Evolutionary conservation across 805 yeast species (phyloP).

Genomic region (Cyberlindnera nakhonratchasimensis): DNA sequence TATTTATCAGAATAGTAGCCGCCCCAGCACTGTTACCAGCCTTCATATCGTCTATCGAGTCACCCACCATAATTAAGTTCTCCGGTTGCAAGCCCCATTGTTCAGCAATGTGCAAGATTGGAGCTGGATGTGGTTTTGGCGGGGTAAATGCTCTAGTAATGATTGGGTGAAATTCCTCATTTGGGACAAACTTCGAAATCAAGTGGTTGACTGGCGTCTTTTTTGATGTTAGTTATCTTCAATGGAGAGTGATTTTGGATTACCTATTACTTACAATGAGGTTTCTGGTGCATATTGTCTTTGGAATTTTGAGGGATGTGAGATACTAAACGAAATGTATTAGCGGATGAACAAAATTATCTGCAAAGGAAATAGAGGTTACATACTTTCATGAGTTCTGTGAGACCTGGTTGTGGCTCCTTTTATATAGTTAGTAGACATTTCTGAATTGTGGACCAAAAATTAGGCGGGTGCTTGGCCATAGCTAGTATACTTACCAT

Average conservation of each 20-base stretch:
- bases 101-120: conserved; percentile 52
- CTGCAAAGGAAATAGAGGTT: neutral
- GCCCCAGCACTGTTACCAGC: conserved; percentile 66
- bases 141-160: conserved; percentile 64
- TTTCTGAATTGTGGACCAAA: neutral
- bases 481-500: conserved; percentile 34
- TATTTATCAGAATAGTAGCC: conserved; percentile 49
- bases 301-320: conserved; percentile 32
- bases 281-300: conserved; percentile 65
- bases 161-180: conserved; percentile 44
- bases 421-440: neutral
- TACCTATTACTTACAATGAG: conserved; percentile 23
- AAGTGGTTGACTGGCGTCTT: conserved; percentile 50
- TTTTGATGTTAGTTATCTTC: neutral
- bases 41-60: conserved; percentile 64
- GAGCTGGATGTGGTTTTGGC: conserved; percentile 66
- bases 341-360: neutral
- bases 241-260: neutral
- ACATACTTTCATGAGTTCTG: conserved; percentile 16
- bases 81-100: conserved; percentile 45
- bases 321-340: conserved; percentile 13
- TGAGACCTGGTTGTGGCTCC: conserved; percentile 27
- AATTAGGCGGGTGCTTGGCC: neutral
- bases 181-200: conserved; percentile 40
- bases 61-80: conserved; percentile 66